Conservation (phyloP, 345 rosid genomes). For the Murraya koenigii region DNA sequence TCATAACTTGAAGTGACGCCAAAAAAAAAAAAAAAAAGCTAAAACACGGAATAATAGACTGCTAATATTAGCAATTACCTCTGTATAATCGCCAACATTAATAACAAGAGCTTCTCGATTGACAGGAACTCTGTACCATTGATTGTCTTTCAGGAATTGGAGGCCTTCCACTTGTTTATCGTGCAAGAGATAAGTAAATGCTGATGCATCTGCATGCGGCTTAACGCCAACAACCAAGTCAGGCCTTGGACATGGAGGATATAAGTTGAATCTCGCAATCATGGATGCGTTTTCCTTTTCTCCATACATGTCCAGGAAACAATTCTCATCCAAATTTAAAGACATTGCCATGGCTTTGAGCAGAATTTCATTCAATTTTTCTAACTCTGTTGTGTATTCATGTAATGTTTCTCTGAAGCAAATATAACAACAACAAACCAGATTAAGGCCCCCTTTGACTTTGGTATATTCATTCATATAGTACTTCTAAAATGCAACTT, state of each 20-base stretch:
- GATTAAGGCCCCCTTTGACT: too few species aligned
- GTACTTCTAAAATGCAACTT: too few species aligned
- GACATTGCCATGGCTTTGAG: constrained; percentile 56
- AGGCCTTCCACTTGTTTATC: background rate
- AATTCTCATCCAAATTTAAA: constrained; percentile 40
- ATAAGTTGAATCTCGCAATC: constrained; percentile 55
- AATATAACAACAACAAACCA: background rate
- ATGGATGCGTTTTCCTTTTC: constrained; percentile 17
- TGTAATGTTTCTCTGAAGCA: constrained; percentile 35
- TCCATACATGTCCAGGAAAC: constrained; percentile 50
- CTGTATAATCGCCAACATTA: background rate
- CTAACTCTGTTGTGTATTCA: constrained; percentile 34
- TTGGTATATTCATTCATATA: too few species aligned
- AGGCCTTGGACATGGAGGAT: constrained; percentile 44
- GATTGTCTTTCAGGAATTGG: background rate
- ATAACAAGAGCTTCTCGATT: background rate
- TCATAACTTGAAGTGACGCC: background rate
- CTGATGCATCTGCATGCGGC: constrained; percentile 48
- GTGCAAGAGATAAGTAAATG: background rate
- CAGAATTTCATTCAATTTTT: constrained; percentile 23
- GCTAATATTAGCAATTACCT: background rate
- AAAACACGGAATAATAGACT: background rate
- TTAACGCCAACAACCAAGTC: background rate
- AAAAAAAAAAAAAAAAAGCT: background rate
- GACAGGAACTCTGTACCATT: background rate